Percentiles rank a stretch among this genome's conserved stretches.
Conservation (phyloP, 106 monocot species). For the Platanthera guangdongensis region DNA sequence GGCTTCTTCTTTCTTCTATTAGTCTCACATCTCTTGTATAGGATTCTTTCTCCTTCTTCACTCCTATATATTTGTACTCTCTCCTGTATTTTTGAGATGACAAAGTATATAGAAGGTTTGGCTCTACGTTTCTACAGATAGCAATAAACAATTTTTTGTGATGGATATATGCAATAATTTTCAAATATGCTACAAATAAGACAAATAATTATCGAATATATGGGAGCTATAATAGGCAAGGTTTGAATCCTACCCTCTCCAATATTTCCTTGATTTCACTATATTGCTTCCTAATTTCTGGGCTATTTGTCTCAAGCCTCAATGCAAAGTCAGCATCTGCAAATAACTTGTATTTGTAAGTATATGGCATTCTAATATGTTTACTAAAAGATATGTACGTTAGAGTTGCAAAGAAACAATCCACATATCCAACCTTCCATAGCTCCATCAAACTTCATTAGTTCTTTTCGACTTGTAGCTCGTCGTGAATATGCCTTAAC, state of each 20-base stretch:
- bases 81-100: too few relatives aligned
- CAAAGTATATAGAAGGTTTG: too few relatives aligned
- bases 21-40: too few relatives aligned
- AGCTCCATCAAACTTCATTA: slow-evolving; percentile 71
- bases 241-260: slow-evolving; percentile 40
- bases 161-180: too few relatives aligned
- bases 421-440: slow-evolving; percentile 54
- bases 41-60: too few relatives aligned
- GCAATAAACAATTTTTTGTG: too few relatives aligned
- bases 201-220: not conserved
- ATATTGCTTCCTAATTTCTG: slow-evolving; percentile 74
- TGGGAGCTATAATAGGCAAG: not conserved
- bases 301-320: slow-evolving; percentile 93
- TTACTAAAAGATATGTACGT: not conserved
- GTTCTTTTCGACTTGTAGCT: slow-evolving; percentile 90
- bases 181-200: too few relatives aligned
- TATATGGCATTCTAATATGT: not conserved
- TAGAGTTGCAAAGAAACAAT: not conserved
- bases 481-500: slow-evolving; percentile 97
- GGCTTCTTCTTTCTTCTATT: too few relatives aligned
- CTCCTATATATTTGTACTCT: too few relatives aligned
- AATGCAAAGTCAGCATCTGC: slow-evolving; percentile 88
- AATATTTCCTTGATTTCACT: slow-evolving; percentile 60
- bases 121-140: too few relatives aligned
- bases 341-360: slow-evolving; percentile 8